A percentile compares a stretch with the other conserved stretches of the same genome.
phyloP scores from a whole-genome alignment of 2,329 filamentous ascomycete species.

The Shiraia bambusicola region DNA sequence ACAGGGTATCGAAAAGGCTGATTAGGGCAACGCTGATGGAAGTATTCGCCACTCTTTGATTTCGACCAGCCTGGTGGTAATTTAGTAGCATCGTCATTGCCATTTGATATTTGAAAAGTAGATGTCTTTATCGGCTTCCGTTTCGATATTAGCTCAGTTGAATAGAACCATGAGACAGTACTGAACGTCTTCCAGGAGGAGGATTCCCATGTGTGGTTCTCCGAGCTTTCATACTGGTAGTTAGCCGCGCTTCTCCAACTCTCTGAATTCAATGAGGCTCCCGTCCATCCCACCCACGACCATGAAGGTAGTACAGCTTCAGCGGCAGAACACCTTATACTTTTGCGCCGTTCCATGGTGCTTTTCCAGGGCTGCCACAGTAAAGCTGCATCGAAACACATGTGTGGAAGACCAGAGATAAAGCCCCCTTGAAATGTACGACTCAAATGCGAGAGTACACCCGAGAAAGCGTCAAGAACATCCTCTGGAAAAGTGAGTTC shows the following conservation, averaged over 20 bases:
- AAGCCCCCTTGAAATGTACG: conserved; percentile 11
- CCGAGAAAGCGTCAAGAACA: conserved; percentile 15
- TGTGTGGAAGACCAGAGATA: conserved; percentile 16
- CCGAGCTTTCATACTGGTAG: conserved; percentile 11
- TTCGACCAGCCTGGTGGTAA: too few relatives aligned
- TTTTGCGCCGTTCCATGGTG: conserved; percentile 3
- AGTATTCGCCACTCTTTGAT: too few relatives aligned
- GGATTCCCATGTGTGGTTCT: conserved; percentile 1
- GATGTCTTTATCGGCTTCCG: too few relatives aligned
- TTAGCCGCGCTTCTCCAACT: conserved; percentile 10
- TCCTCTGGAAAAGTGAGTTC: conserved; percentile 20
- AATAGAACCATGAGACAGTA: too few relatives aligned
- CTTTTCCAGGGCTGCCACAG: conserved; percentile 14
- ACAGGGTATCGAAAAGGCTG: too few relatives aligned
- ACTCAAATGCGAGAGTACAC: conserved; percentile 8
- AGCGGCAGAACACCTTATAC: conserved; percentile 1
- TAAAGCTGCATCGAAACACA: conserved; percentile 18
- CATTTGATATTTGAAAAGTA: too few relatives aligned
- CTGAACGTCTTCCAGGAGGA: too few relatives aligned
- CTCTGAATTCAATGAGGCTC: conserved; percentile 7
- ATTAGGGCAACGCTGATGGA: too few relatives aligned
- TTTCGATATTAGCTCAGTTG: too few relatives aligned
- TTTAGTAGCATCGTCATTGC: too few relatives aligned
- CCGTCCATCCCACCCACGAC: conserved; percentile 11
- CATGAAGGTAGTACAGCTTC: conserved; percentile 4